These are phyloP conservation scores for Xylaria flabelliformis DNA, from an alignment of 495 filamentous ascomycete species.

Conservation along the genomic window DNA sequence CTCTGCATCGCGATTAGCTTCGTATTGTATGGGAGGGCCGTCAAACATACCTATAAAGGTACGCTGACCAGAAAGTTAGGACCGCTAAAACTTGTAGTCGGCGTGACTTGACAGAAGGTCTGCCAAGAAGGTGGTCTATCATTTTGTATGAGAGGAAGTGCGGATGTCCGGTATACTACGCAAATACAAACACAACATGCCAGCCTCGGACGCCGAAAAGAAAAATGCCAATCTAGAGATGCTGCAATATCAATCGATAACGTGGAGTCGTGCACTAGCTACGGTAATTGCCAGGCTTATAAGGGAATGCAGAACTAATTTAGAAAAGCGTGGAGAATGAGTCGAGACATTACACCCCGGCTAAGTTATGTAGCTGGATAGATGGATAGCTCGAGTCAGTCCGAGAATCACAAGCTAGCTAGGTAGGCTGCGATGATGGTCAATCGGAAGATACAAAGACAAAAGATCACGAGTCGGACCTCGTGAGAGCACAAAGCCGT, in stretches of 20 bases:
- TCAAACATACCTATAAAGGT: slow-evolving; percentile 69
- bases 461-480: background rate
- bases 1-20: slow-evolving; percentile 56
- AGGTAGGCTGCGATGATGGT: background rate
- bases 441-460: slow-evolving; percentile 6
- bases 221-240: background rate
- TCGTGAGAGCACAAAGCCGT: slow-evolving; percentile 16
- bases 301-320: slow-evolving; percentile 2
- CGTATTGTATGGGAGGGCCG: background rate
- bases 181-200: slow-evolving; percentile 14
- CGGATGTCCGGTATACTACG: slow-evolving; percentile 32
- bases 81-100: slow-evolving; percentile 93
- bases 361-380: background rate
- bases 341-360: slow-evolving; percentile 11
- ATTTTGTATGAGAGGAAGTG: slow-evolving; percentile 39
- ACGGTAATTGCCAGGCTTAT: background rate
- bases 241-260: background rate
- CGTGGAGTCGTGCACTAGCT: background rate
- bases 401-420: slow-evolving; percentile 5
- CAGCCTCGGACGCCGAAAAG: background rate
- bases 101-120: slow-evolving; percentile 87
- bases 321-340: background rate
- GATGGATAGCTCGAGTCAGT: slow-evolving; percentile 19
- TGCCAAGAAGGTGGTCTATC: slow-evolving; percentile 88
- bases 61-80: slow-evolving; percentile 87